Conservation (phyloP, 192 early-diverging fungal species). For the Mortierella hygrophila region DNA sequence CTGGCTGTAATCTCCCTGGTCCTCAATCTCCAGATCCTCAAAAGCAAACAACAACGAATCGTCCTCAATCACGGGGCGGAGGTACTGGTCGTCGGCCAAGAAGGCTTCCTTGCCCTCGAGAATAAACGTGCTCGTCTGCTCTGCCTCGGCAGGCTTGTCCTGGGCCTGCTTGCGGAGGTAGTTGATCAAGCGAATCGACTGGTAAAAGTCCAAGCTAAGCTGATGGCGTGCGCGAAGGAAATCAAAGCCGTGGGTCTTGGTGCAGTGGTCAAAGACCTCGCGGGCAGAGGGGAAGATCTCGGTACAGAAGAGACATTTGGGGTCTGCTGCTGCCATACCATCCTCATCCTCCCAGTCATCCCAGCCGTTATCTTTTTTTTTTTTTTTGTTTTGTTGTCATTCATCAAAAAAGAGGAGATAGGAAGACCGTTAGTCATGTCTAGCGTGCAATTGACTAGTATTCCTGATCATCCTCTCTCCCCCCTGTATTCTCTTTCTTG, state of each 20-base stretch:
- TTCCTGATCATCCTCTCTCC: too few species aligned
- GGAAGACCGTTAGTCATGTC: not conserved
- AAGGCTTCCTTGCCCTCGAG: conserved; percentile 62
- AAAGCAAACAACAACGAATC: conserved; percentile 79
- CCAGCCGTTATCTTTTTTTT: conserved; percentile 62
- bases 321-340: conserved; percentile 53
- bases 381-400: not conserved
- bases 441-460: not conserved
- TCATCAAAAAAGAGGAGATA: not conserved
- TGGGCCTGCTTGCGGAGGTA: conserved; percentile 68
- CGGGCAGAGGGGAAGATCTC: conserved; percentile 61
- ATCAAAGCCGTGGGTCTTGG: conserved; percentile 73
- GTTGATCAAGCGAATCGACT: conserved; percentile 82
- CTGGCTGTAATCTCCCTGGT: conserved; percentile 57
- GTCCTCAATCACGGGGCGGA: conserved; percentile 75
- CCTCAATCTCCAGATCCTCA: conserved; percentile 78
- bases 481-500: not conserved
- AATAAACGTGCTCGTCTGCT: conserved; percentile 22
- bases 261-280: conserved; percentile 74
- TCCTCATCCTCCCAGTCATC: conserved; percentile 84
- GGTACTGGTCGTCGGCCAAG: conserved; percentile 74
- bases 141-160: conserved; percentile 4
- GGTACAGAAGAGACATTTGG: conserved; percentile 82
- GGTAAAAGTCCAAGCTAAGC: conserved; percentile 87
- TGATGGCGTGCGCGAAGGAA: conserved; percentile 64